phyloP scores from a whole-genome alignment of 1,284 basidiomycete genomes.

The Phellopilus nigrolimitatus region DNA sequence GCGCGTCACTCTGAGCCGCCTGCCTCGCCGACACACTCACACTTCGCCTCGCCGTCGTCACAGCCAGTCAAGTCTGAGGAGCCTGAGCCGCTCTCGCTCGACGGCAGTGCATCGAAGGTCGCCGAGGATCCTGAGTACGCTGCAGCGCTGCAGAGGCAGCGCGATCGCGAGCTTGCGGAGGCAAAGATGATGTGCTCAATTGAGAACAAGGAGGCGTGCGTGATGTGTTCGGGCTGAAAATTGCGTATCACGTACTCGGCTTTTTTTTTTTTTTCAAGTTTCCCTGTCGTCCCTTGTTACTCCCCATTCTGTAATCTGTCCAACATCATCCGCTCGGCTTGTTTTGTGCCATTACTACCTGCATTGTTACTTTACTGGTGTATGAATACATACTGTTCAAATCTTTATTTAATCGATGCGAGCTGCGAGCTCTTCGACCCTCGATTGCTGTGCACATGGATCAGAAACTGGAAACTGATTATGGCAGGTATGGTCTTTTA shows the following conservation, averaged over 20 bases:
- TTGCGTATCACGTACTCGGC: background rate
- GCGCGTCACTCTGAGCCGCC: constrained; percentile 20
- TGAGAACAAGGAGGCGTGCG: constrained; percentile 84
- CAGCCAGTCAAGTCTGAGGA: constrained; percentile 22
- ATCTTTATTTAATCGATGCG: too few relatives aligned
- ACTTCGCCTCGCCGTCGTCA: constrained; percentile 20
- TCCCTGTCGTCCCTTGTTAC: background rate
- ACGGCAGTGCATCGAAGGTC: constrained; percentile 45
- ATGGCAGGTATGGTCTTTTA: too few relatives aligned
- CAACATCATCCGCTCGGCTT: background rate
- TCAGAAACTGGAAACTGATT: background rate
- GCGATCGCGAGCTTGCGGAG: constrained; percentile 74
- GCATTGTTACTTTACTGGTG: too few relatives aligned
- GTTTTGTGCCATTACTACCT: too few relatives aligned
- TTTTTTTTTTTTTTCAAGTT: background rate
- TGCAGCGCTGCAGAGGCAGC: constrained; percentile 70
- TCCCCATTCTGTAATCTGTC: background rate
- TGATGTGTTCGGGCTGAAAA: constrained; percentile 77
- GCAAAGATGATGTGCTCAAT: constrained; percentile 79
- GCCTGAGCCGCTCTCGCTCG: constrained; percentile 30
- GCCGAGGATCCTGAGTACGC: constrained; percentile 80
- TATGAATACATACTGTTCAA: too few relatives aligned
- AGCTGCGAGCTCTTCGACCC: too few relatives aligned
- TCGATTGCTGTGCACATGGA: background rate
- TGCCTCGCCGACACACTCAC: constrained; percentile 20